A percentile compares a stretch with the other conserved stretches of the same genome.
Conservation (phyloP, 2,329 filamentous ascomycete genomes). For the Aureobasidium sp. region DNA sequence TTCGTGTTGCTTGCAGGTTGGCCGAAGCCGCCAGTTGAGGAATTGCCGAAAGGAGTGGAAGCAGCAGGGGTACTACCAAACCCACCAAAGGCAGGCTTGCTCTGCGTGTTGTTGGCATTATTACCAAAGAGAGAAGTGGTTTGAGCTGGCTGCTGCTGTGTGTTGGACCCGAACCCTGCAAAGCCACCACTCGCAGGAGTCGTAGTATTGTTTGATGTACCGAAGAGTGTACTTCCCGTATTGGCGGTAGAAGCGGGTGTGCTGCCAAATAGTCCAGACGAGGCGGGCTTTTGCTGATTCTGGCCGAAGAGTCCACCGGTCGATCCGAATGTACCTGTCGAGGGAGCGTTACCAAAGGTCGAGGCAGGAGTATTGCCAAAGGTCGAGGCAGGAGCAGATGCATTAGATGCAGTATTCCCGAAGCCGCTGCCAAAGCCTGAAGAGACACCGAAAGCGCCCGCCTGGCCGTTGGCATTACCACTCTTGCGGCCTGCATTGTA, state of each 20-base stretch:
- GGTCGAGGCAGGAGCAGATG: conserved; percentile 33
- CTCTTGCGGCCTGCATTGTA: conserved; percentile 80
- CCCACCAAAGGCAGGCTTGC: conserved; percentile 20
- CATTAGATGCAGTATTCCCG: conserved; percentile 22
- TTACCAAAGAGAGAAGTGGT: conserved; percentile 17
- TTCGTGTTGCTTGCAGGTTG: conserved; percentile 35
- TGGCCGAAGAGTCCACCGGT: conserved; percentile 24
- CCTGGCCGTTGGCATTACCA: conserved; percentile 73
- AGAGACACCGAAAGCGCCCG: conserved; percentile 71
- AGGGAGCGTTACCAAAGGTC: conserved; percentile 32
- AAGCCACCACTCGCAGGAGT: conserved; percentile 5
- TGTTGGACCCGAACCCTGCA: not conserved
- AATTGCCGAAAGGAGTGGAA: conserved; percentile 33
- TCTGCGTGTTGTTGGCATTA: conserved; percentile 17
- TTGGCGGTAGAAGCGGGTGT: conserved; percentile 17
- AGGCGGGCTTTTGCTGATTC: conserved; percentile 18
- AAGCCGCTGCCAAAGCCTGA: conserved; percentile 49
- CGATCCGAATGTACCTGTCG: conserved; percentile 2
- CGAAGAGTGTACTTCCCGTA: conserved; percentile 26
- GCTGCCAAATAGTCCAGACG: conserved; percentile 25
- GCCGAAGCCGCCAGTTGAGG: conserved; percentile 24
- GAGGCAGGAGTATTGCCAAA: conserved; percentile 36
- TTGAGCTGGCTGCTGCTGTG: not conserved
- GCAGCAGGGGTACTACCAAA: conserved; percentile 38
- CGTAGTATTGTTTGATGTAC: conserved; percentile 25